These are phyloP conservation scores for Aspergillus awamori DNA, from an alignment of 2,329 filamentous ascomycete genomes.

Conservation along the genomic window DNA sequence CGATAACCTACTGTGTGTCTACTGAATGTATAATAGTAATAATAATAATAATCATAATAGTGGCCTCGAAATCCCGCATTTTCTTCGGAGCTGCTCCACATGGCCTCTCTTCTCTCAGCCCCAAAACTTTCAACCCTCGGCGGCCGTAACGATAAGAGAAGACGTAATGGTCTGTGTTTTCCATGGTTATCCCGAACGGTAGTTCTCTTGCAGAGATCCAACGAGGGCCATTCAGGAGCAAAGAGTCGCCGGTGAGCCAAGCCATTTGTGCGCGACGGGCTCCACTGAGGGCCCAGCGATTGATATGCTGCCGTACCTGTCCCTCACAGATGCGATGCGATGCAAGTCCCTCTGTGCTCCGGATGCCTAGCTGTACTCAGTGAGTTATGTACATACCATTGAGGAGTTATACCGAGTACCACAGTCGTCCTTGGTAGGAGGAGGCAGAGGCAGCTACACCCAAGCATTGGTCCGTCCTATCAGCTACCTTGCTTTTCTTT, in stretches of 20 bases:
- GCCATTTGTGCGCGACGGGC: slow-evolving; percentile 17
- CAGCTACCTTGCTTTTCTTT: slow-evolving; percentile 1
- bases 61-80: not conserved
- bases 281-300: slow-evolving; percentile 22
- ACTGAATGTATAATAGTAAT: not conserved
- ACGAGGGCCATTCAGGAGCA: slow-evolving; percentile 12
- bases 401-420: not conserved
- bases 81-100: not conserved
- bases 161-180: slow-evolving; percentile 14
- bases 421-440: no score
- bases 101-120: not conserved
- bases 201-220: slow-evolving; percentile 17
- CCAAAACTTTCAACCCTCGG: not conserved
- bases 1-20: not conserved
- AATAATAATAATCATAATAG: not conserved
- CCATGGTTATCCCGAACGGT: slow-evolving; percentile 24
- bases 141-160: not conserved
- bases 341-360: not conserved
- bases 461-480: not conserved
- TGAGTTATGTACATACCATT: not conserved
- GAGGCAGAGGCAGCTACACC: not conserved
- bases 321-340: slow-evolving; percentile 9
- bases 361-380: not conserved
- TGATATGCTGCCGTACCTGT: slow-evolving; percentile 20
- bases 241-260: slow-evolving; percentile 14